Evolutionary conservation across 345 rosid species (phyloP), one percentile per base, ranked within the genome.

Genomic region (Laguncularia racemosa): DNA sequence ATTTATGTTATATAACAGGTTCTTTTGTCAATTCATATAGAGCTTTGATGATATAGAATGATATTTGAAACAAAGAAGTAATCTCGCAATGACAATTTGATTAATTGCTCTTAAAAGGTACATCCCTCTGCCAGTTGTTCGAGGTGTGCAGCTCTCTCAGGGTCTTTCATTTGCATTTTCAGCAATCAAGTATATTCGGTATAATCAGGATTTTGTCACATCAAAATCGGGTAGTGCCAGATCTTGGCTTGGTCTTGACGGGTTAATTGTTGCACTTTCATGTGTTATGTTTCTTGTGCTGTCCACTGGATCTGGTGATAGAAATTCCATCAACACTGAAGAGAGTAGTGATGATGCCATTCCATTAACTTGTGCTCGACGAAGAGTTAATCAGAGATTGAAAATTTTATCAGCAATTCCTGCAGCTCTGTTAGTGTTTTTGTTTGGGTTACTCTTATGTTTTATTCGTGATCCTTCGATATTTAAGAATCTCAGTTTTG

Each of bases 61-160:
- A 33, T 33, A 33, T 33, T 33, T 33, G 11, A 7, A 33, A 6
- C 40, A 33, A 7, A 33, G 40, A 33, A 33, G 40, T 33, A 10
- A 33, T 33, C 10, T 33, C 40, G 5, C 5, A 23, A 23, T 23
- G 28, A 23, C 28, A 23, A 23, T 23, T 23, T 23, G 40, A 33
- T 33, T 33, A 33, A 6, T 33, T 33, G 40, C 40, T 33, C 6
- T 33, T 33, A 33, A 6, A n/a, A 33, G 40, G 10, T 61, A 75
- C 67, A 74, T 89, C 50, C 96, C 96, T 45, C 84, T 84, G 52
- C 95, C 97, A 1, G 97, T 90, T 20, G 97, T 90, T 20, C 88
- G 97, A 14, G 95, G 97, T 18, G 88, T 90, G 55, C 97, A 90
- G 92, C 90, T 90, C 64, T 90, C 95, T 54, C 97, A 90, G 56